A percentile compares a stretch with the other conserved stretches of the same genome.
phyloP scores from a whole-genome alignment of 768 basidiomycete species.

The Suillus plorans region DNA sequence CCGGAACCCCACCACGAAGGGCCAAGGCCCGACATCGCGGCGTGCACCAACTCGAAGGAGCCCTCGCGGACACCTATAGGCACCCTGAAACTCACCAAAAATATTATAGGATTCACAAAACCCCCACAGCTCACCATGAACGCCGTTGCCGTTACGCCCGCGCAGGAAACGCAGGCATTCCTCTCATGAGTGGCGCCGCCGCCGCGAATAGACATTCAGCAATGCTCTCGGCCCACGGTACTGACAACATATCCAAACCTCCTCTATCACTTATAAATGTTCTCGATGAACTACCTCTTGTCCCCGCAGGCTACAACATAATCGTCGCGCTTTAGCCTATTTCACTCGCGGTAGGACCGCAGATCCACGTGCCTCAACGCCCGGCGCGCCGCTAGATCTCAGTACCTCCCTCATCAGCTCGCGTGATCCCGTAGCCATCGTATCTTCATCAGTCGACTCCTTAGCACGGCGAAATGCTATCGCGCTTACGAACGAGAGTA shows the following conservation, averaged over 20 bases:
- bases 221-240: not conserved
- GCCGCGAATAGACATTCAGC: not conserved
- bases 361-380: not conserved
- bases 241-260: not conserved
- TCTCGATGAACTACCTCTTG: not conserved
- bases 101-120: no score
- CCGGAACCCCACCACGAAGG: no score
- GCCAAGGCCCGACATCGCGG: no score
- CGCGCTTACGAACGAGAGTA: not conserved
- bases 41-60: no score
- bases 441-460: not conserved
- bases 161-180: not conserved
- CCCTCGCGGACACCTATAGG: no score
- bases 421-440: not conserved
- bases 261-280: not conserved
- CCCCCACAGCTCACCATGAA: not conserved
- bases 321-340: not conserved
- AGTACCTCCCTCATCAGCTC: not conserved
- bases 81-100: no score
- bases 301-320: not conserved
- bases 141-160: not conserved
- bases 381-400: not conserved
- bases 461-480: not conserved
- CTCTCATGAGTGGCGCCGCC: not conserved
- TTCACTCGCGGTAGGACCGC: not conserved